A percentile compares a stretch with the other conserved stretches of the same genome.
These are phyloP conservation scores for Diaporthe nobilis DNA, from an alignment of 2,329 filamentous ascomycete species.

Conservation along the genomic window DNA sequence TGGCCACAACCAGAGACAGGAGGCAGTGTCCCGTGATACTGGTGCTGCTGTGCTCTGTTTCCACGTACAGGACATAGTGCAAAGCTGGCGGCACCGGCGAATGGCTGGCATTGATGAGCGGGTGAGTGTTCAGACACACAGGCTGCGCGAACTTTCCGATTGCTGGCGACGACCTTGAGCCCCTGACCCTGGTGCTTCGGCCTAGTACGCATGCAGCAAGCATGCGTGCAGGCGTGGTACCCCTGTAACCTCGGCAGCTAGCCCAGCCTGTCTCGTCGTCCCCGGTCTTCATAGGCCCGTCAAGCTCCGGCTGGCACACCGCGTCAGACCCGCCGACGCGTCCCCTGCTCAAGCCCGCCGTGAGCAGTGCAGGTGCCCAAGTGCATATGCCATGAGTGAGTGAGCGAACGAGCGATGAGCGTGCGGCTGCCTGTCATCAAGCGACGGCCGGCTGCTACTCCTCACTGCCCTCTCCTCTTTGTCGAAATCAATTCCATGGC, in stretches of 20 bases:
- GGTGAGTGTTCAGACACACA: background rate
- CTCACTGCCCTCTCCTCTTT: constrained; percentile 31
- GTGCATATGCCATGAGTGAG: constrained; percentile 22
- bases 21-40: background rate
- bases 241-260: constrained; percentile 26
- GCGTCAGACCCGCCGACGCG: constrained; percentile 27
- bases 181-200: constrained; percentile 11
- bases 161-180: background rate
- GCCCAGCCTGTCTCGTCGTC: constrained; percentile 3
- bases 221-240: background rate
- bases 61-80: background rate
- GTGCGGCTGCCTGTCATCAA: constrained; percentile 9
- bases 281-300: background rate
- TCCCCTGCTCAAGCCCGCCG: constrained; percentile 4
- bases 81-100: background rate
- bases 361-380: background rate
- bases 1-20: constrained; percentile 20
- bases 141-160: background rate
- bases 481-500: constrained; percentile 49
- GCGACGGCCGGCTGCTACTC: background rate
- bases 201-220: background rate
- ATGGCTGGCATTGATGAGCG: background rate
- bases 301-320: constrained; percentile 4
- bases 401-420: background rate
- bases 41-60: background rate